Base-by-base conservation (phyloP, 257 asterid genomes). In the Oldenlandia corymbosa region DNA sequence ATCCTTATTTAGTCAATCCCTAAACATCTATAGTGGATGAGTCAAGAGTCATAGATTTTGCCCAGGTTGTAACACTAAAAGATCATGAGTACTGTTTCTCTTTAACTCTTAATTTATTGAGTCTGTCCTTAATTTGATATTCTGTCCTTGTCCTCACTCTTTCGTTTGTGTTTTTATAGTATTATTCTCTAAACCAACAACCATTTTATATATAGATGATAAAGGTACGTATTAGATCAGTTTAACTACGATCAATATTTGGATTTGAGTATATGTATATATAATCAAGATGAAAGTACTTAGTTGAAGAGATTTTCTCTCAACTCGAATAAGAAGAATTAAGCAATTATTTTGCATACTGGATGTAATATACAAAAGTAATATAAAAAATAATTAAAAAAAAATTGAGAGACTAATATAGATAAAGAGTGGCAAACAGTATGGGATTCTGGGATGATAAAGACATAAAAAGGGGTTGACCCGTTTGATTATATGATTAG, bases 391-490 rank as follows among this genome's bases (percentile, higher is more conserved):
- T 10, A 42, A 49, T 2, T 0, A 49, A 49, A 20, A 5, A 67
- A 6, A 47, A 57, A 34, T 52, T 43, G 16, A 41, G n/a, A 51
- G 41, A 66, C 42, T 46, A 64, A 20, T 76, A 50, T 51, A 69
- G 64, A 7, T 34, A 45, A 32, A 71, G 65, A 69, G 81, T 85
- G 84, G 90, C 64, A 78, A 81, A 81, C 80, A 82, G 47, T 66
- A 73, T 81, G 79, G 78, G 78, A 55, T 75, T 79, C 78, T 67
- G 81, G 80, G 78, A 79, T 78, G 59, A 61, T 59, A 79, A 70
- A 74, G 80, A 78, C 80, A 71, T 42, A 59, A 74, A 71, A 78
- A 78, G 80, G 76, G 78, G 78, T 78, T 78, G 80, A 78, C 83
- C 70, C 60, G 27, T 66, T 59, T 69, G 76, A 67, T 65, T 62